Percentiles rank a stretch among this genome's conserved stretches.
These are phyloP conservation scores for Tuber magnatum DNA, from an alignment of 495 filamentous ascomycete species.

Conservation along the genomic window DNA sequence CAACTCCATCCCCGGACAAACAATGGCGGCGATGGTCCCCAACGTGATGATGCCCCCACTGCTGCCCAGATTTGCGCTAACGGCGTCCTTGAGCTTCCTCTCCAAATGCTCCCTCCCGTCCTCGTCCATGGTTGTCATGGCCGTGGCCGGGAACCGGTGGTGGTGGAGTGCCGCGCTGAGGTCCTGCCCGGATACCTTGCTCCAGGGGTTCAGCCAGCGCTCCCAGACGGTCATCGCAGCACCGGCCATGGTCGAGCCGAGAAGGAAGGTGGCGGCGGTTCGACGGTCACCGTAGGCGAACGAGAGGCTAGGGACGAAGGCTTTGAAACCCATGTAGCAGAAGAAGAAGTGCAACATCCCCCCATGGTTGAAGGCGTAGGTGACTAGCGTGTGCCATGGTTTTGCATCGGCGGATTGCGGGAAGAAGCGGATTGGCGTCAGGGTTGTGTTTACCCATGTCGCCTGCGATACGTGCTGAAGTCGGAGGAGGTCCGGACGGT, in stretches of 20 bases:
- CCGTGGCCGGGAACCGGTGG: background rate
- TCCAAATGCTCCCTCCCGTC: background rate
- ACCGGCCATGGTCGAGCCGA: background rate
- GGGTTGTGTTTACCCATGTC: background rate
- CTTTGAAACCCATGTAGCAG: slow-evolving; percentile 26
- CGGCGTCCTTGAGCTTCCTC: background rate
- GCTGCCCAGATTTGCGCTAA: background rate
- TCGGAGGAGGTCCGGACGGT: background rate
- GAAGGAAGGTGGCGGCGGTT: slow-evolving; percentile 13
- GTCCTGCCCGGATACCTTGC: background rate
- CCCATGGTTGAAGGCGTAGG: slow-evolving; percentile 29
- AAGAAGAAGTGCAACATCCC: slow-evolving; percentile 27
- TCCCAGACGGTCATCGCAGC: background rate
- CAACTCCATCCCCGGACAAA: slow-evolving; percentile 18
- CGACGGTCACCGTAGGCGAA: slow-evolving; percentile 24
- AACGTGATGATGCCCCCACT: background rate
- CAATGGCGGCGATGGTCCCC: slow-evolving; percentile 33
- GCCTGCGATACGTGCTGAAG: background rate
- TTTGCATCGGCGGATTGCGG: background rate
- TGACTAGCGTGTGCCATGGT: slow-evolving; percentile 31
- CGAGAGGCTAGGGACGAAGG: slow-evolving; percentile 19
- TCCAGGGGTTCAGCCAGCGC: slow-evolving; percentile 7
- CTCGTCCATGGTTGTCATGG: background rate
- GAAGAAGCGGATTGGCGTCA: background rate
- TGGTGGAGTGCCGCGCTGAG: background rate